Percentiles rank a stretch among this genome's conserved stretches.
Evolutionary conservation across 2,329 filamentous ascomycete genomes (phyloP).

Genomic region (Curvularia sp.): DNA sequence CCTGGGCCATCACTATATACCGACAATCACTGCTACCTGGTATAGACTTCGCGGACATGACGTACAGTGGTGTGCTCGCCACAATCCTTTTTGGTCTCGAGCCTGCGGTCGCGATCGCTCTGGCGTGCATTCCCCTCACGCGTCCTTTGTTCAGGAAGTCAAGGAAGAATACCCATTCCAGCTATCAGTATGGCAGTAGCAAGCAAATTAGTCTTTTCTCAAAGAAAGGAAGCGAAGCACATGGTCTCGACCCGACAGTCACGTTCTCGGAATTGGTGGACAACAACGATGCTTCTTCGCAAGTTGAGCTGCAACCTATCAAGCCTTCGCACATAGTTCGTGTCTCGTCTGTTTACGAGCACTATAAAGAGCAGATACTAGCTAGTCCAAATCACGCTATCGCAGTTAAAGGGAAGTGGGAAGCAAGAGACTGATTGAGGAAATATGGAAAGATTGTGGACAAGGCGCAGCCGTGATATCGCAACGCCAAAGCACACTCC

Average conservation of each 20-base stretch:
- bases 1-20: slow-evolving; percentile 36
- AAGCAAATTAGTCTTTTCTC: slow-evolving; percentile 7
- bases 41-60: slow-evolving; percentile 30
- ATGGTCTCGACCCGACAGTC: not conserved
- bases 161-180: not conserved
- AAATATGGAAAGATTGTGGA: not conserved
- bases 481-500: not conserved
- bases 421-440: not conserved
- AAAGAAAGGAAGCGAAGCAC: slow-evolving; percentile 10
- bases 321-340: not conserved
- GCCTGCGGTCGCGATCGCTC: slow-evolving; percentile 30
- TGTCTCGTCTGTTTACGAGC: not conserved
- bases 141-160: slow-evolving; percentile 20
- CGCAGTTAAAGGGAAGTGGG: not conserved
- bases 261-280: slow-evolving; percentile 10
- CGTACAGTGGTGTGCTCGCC: slow-evolving; percentile 26
- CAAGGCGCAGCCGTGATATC: not conserved
- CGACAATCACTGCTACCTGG: slow-evolving; percentile 22
- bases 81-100: slow-evolving; percentile 33
- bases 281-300: slow-evolving; percentile 2
- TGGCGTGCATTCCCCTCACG: slow-evolving; percentile 31
- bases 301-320: slow-evolving; percentile 7
- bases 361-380: not conserved
- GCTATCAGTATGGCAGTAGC: slow-evolving; percentile 4
- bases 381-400: not conserved